phyloP scores from a whole-genome alignment of 345 rosid genomes.

The Eucalyptus erythrocorys region DNA sequence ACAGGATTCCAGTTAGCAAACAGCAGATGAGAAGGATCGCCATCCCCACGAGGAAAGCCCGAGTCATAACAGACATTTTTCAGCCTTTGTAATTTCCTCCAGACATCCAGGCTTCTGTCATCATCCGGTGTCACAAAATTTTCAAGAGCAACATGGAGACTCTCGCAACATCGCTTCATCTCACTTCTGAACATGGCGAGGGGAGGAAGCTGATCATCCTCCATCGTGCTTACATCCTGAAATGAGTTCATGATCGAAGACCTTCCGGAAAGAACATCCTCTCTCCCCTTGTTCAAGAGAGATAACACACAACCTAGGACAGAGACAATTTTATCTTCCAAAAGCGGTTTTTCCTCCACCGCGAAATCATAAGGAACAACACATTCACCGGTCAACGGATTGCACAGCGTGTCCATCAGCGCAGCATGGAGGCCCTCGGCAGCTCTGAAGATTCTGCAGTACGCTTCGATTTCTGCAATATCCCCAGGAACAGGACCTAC shows the following conservation, averaged over 20 bases:
- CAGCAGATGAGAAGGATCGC: constrained; percentile 53
- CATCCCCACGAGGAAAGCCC: constrained; percentile 69
- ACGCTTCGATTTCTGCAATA: constrained; percentile 94
- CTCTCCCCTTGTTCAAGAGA: constrained; percentile 77
- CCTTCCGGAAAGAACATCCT: constrained; percentile 92
- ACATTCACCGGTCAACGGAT: constrained; percentile 94
- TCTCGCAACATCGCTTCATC: constrained; percentile 96
- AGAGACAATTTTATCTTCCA: constrained; percentile 89
- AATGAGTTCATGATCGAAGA: constrained; percentile 38
- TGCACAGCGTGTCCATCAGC: constrained; percentile 86
- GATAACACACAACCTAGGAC: constrained; percentile 89
- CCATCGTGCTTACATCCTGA: constrained; percentile 41
- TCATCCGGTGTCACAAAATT: constrained; percentile 68
- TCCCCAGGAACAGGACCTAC: constrained; percentile 95
- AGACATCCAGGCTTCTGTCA: constrained; percentile 48
- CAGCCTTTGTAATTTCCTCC: constrained; percentile 92
- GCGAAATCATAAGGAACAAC: constrained; percentile 62
- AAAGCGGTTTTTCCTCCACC: constrained; percentile 66
- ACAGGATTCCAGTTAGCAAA: constrained; percentile 85
- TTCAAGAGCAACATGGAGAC: constrained; percentile 89
- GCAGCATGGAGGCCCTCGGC: constrained; percentile 79
- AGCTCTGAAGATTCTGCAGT: constrained; percentile 86
- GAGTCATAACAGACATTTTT: constrained; percentile 87
- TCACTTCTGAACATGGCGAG: constrained; percentile 84
- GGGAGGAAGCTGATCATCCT: constrained; percentile 78